Evolutionary conservation across 805 yeast species (phyloP).

Genomic region (Sugiyamaella boreocaroliniensis): DNA sequence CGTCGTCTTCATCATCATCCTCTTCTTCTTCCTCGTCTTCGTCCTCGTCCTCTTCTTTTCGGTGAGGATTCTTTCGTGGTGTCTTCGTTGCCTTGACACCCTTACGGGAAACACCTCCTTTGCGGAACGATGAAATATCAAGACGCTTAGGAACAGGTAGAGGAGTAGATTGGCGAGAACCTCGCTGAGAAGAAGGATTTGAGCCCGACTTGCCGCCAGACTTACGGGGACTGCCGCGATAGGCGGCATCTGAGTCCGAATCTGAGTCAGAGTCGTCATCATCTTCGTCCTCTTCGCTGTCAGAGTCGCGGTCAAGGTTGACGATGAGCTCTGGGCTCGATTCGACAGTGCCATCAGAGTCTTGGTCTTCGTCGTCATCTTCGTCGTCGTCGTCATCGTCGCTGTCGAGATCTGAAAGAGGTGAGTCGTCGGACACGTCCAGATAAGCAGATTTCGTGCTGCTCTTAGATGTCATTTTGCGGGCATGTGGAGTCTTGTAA

Average conservation of each 20-base stretch:
- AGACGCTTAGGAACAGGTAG: slow-evolving; percentile 18
- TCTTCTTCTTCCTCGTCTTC: slow-evolving; percentile 34
- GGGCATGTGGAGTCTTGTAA: slow-evolving; percentile 2
- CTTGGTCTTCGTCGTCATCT: slow-evolving; percentile 35
- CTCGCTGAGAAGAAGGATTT: background rate
- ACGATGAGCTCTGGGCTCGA: slow-evolving; percentile 12
- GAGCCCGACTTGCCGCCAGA: background rate
- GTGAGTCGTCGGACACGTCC: slow-evolving; percentile 7
- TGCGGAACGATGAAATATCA: slow-evolving; percentile 13
- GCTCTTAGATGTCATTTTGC: background rate
- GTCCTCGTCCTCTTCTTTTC: slow-evolving; percentile 32
- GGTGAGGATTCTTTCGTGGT: slow-evolving; percentile 6
- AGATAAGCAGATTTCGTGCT: background rate
- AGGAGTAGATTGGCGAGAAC: slow-evolving; percentile 5
- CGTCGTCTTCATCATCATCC: slow-evolving; percentile 35
- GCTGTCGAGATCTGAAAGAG: slow-evolving; percentile 29
- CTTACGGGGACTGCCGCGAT: background rate
- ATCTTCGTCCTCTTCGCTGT: slow-evolving; percentile 38
- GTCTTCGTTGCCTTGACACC: background rate
- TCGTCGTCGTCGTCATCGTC: slow-evolving; percentile 38
- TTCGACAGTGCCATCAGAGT: slow-evolving; percentile 15
- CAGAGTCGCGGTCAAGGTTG: slow-evolving; percentile 30
- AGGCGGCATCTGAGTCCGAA: slow-evolving; percentile 9
- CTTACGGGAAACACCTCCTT: background rate
- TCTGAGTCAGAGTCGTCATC: slow-evolving; percentile 9